A percentile compares a stretch with the other conserved stretches of the same genome.
Conservation (phyloP, 225 moss, liverwort and hornwort genomes). For the Polytrichum formosum region DNA sequence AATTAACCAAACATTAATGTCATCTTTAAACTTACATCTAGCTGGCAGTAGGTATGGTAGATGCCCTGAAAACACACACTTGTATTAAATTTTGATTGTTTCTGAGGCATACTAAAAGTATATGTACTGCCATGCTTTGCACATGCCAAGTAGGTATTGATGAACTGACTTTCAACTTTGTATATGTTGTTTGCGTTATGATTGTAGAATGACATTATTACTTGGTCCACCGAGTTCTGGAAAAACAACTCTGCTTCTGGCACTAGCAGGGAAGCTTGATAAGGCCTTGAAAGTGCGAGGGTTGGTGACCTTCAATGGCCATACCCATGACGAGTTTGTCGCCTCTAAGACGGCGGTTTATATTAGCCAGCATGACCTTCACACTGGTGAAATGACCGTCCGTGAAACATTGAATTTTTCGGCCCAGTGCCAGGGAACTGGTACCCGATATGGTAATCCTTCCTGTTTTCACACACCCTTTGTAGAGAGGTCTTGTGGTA, state of each 20-base stretch:
- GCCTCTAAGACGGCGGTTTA: conserved; percentile 18
- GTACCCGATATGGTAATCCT: conserved; percentile 22
- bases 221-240: conserved; percentile 50
- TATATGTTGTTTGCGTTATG: neutral
- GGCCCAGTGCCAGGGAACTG: conserved; percentile 24
- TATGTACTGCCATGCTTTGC: neutral
- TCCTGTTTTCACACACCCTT: no score
- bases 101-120: neutral
- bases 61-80: neutral
- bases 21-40: no score
- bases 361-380: conserved; percentile 26
- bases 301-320: conserved; percentile 19
- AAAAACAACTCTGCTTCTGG: conserved; percentile 60
- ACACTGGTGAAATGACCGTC: conserved; percentile 24
- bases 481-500: no score
- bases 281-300: conserved; percentile 38
- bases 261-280: conserved; percentile 58
- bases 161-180: no score
- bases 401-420: conserved; percentile 23
- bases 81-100: neutral
- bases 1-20: no score
- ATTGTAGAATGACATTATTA: conserved; percentile 54
- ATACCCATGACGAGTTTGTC: conserved; percentile 18
- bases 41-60: neutral
- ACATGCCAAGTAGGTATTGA: no score